These are phyloP conservation scores for Cnidoscolus chayamansa DNA, from an alignment of 441 rosid genomes.

Conservation along the genomic window DNA sequence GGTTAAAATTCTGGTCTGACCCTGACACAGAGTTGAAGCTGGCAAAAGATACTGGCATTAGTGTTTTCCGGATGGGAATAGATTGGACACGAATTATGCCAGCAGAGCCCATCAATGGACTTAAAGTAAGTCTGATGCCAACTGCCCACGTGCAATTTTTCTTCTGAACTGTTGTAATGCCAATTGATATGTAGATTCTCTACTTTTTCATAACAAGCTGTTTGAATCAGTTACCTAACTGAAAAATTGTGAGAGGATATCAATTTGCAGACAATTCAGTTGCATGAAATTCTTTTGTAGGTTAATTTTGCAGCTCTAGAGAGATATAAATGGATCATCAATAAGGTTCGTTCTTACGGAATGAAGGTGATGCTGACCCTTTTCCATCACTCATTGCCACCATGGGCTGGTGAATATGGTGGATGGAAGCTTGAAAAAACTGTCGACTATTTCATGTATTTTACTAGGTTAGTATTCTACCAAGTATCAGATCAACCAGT, in stretches of 20 bases:
- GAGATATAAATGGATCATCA: conserved; percentile 84
- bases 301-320: conserved; percentile 87
- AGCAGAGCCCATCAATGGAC: conserved; percentile 67
- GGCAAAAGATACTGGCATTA: conserved; percentile 79
- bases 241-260: background rate
- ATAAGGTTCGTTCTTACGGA: conserved; percentile 70
- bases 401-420: conserved; percentile 96
- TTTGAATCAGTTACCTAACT: background rate
- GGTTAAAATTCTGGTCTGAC: conserved; percentile 93
- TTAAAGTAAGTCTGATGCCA: conserved; percentile 52
- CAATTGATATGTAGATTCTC: conserved; percentile 14
- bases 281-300: conserved; percentile 37
- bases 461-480: conserved; percentile 56
- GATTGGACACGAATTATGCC: conserved; percentile 95
- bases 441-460: conserved; percentile 79
- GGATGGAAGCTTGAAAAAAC: conserved; percentile 99
- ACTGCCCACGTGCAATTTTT: conserved; percentile 11
- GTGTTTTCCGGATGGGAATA: conserved; percentile 86
- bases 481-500: background rate
- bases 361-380: conserved; percentile 97
- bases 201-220: background rate
- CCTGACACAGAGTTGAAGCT: conserved; percentile 86
- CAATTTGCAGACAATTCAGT: conserved; percentile 17
- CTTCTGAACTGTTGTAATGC: conserved; percentile 20
- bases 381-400: conserved; percentile 94